phyloP scores from a whole-genome alignment of 805 yeast species.

The Kluyveromyces nonfermentans region DNA sequence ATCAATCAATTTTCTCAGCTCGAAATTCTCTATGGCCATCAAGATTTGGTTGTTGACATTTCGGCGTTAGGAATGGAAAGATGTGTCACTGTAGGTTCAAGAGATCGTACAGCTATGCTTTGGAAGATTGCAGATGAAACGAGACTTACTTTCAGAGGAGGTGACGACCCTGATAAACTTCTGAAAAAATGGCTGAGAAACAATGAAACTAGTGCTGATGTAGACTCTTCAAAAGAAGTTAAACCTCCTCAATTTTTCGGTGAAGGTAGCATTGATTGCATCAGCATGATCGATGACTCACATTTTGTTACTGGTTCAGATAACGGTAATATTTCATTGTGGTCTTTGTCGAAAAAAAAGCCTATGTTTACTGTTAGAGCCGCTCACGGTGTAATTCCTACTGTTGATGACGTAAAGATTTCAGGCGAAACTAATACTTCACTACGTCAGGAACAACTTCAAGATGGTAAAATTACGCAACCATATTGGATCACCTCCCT shows the following conservation, averaged over 20 bases:
- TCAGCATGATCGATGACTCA: constrained; percentile 83
- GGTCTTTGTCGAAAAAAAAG: constrained; percentile 88
- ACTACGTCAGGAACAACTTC: constrained; percentile 42
- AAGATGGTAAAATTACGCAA: constrained; percentile 40
- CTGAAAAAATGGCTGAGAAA: constrained; percentile 30
- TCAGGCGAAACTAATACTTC: constrained; percentile 40
- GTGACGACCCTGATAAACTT: constrained; percentile 47
- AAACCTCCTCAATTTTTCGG: constrained; percentile 37
- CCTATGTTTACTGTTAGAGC: constrained; percentile 59
- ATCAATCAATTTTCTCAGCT: constrained; percentile 80
- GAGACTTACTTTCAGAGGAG: constrained; percentile 87
- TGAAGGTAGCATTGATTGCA: constrained; percentile 88
- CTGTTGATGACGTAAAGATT: constrained; percentile 40
- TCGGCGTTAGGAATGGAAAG: constrained; percentile 77
- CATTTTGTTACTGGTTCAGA: constrained; percentile 94
- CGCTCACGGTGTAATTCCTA: constrained; percentile 67
- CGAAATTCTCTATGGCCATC: constrained; percentile 92
- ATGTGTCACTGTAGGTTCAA: constrained; percentile 90
- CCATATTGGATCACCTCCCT: constrained; percentile 85
- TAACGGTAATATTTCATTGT: constrained; percentile 80
- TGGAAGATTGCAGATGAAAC: constrained; percentile 98
- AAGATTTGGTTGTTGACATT: constrained; percentile 77
- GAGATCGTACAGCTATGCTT: constrained; percentile 90
- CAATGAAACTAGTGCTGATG: constrained; percentile 24
- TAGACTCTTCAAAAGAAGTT: constrained; percentile 20